A percentile compares a stretch with the other conserved stretches of the same genome.
These are phyloP conservation scores for Candida succiphila DNA, from an alignment of 805 yeast species.

Conservation along the genomic window DNA sequence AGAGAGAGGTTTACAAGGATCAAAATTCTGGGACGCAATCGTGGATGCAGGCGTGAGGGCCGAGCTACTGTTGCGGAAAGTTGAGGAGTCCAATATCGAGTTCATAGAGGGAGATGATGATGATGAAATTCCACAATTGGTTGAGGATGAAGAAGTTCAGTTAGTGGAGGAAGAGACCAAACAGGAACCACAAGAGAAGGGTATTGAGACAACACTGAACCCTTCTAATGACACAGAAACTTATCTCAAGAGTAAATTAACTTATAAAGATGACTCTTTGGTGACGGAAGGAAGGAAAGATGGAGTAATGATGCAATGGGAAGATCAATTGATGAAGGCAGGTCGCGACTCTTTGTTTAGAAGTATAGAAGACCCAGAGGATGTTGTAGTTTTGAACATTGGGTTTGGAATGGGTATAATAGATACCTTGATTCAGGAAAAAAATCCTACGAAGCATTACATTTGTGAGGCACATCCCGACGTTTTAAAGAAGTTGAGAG, in stretches of 20 bases:
- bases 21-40: slow-evolving; percentile 34
- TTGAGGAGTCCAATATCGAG: slow-evolving; percentile 55
- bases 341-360: slow-evolving; percentile 70
- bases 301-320: slow-evolving; percentile 99
- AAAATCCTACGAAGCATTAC: slow-evolving; percentile 60
- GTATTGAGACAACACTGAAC: slow-evolving; percentile 11
- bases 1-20: slow-evolving; percentile 33
- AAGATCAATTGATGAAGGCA: slow-evolving; percentile 65
- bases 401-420: slow-evolving; percentile 98
- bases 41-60: slow-evolving; percentile 89
- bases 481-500: slow-evolving; percentile 55
- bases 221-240: slow-evolving; percentile 59
- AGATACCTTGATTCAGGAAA: slow-evolving; percentile 61
- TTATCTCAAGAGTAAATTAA: slow-evolving; percentile 56
- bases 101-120: slow-evolving; percentile 34
- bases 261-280: slow-evolving; percentile 58
- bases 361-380: slow-evolving; percentile 24
- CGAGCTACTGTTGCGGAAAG: slow-evolving; percentile 67
- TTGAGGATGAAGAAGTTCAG: slow-evolving; percentile 10
- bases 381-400: slow-evolving; percentile 57
- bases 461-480: slow-evolving; percentile 95
- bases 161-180: slow-evolving; percentile 7
- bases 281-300: slow-evolving; percentile 66
- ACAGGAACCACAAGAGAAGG: slow-evolving; percentile 4
- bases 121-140: slow-evolving; percentile 1